Evolutionary conservation across 768 basidiomycete genomes (phyloP), one percentile per base, ranked within the genome.

Genomic region (Leucosporidium creatinivorum): DNA sequence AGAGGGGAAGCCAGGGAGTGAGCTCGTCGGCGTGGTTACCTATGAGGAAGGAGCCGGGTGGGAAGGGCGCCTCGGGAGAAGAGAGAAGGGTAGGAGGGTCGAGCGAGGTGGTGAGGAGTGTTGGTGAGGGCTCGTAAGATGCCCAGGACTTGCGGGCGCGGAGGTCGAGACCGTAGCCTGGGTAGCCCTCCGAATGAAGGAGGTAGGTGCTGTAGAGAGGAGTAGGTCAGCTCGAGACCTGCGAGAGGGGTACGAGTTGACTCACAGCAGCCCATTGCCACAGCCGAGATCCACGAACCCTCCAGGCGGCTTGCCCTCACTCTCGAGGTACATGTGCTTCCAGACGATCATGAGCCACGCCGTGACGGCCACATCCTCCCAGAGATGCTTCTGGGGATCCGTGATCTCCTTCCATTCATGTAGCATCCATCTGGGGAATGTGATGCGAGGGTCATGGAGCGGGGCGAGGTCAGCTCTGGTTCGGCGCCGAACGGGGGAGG

Each of bases 21-120:
- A 98, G 81, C 73, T 98, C 94, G 79, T 98, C 94, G 0, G 93
- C 89, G 77, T 98, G 94, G 79, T 97, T 97, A 13, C 89, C 92
- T 59, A 98, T 88, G 65, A 98, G 79, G 79, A 96, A 98, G 4
- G 81, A 78, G 1, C 82, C 85, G 0, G 80, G 79, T 12, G 74
- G 75, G 60, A 85, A 76, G 39, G 58, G 58, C 6, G 58, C 47
- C 6, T 33, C 25, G 4, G 58, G 21, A 13, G 67, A 66, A 8
- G 44, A 26, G 26, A 47, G 59, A 26, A 60, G 59, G 12, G 18
- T 26, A 18, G 48, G 19, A 28, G 59, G 59, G 71, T 93, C 83
- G 71, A 96, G 83, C 0, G 89, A 83, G 69, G 84, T 80, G 8
- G 91, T 85, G 47, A 84, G 82, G 0, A 98, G 82, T 8, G 79